Base-by-base conservation (phyloP, 2,329 filamentous ascomycete genomes). In the Scytalidium lignicola region DNA sequence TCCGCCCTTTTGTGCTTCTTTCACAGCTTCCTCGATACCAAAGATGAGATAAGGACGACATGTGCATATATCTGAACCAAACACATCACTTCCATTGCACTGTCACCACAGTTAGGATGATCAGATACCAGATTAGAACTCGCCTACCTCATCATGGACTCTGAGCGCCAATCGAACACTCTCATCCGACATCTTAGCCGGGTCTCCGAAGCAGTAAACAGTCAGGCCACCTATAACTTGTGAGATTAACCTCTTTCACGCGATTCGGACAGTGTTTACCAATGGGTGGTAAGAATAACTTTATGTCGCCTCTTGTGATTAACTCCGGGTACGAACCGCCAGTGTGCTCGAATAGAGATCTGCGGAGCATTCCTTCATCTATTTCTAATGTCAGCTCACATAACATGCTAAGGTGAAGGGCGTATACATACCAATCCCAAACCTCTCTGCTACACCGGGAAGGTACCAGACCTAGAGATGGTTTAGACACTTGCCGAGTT, bases 41-140 rank as follows among this genome's bases (percentile, higher is more conserved):
- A 95, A 97, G 63, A 95, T 95, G 50, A 97, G 82, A 66, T 97
- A 97, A 15, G 93, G 93, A 49, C 89, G 81, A 69, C 92, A 97
- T 10, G 93, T 97, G 72, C 93, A 97, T 63, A 97, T 99, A 66
- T 99, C 93, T 18, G 90, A 96, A 52, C 92, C 90, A 67, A 97
- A 99, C 41, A 97, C 93, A 70, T 99, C 93, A 66, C 88, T 95
- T 50, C 93, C 93, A 64, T 97, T 97, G 71, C 93, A 97, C 59
- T 88, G 40, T 48, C 10, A 41, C 51, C 43, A 5, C 32, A 37
- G 32, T 37, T 37, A 37, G 32, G n/a, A 5, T 37, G 32, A 8
- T 37, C 32, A 17, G 4, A n/a, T 13, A 9, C 12, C n/a, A 17
- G 12, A 37, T 37, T n/a, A 17, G 5, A 37, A 15, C 32, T 37